Percentiles rank a stretch among this genome's conserved stretches.
These are phyloP conservation scores for Mucor sp. DNA, from an alignment of 371 early-diverging fungal species.

Conservation along the genomic window DNA sequence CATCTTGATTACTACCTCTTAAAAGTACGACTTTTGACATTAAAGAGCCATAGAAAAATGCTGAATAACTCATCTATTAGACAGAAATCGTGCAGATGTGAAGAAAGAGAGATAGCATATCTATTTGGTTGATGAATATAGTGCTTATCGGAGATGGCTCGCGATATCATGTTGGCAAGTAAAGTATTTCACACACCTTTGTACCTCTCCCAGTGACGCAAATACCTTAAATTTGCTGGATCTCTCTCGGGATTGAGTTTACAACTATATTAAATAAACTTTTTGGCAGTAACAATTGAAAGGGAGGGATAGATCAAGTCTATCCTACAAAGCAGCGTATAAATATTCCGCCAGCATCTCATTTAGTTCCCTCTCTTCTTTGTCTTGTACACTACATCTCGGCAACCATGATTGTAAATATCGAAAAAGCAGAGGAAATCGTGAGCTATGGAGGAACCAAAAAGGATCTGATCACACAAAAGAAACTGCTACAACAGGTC, in stretches of 20 bases:
- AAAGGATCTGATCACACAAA: slow-evolving; percentile 1
- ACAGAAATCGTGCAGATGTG: not conserved
- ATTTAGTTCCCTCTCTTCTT: not conserved
- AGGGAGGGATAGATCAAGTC: not conserved
- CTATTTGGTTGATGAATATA: not conserved
- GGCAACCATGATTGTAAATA: slow-evolving; percentile 7
- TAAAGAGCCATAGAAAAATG: slow-evolving; percentile 47
- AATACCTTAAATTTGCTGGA: slow-evolving; percentile 6
- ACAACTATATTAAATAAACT: slow-evolving; percentile 13
- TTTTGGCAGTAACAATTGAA: not conserved
- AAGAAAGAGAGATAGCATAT: not conserved
- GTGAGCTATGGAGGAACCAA: not conserved
- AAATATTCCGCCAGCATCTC: slow-evolving; percentile 18
- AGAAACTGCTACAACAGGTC: slow-evolving; percentile 5
- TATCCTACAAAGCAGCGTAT: not conserved
- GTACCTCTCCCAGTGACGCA: slow-evolving; percentile 6
- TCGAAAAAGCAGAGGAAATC: slow-evolving; percentile 20
- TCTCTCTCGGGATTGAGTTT: slow-evolving; percentile 9
- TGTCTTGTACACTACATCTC: slow-evolving; percentile 1
- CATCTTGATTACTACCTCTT: slow-evolving; percentile 36
- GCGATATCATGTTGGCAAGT: not conserved
- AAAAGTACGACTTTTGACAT: slow-evolving; percentile 34
- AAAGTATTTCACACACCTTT: not conserved
- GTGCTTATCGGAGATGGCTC: not conserved
- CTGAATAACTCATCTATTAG: slow-evolving; percentile 13